Evolutionary conservation across 2,329 filamentous ascomycete genomes (phyloP).

Genomic region (Pseudocercospora pini-densiflorae): DNA sequence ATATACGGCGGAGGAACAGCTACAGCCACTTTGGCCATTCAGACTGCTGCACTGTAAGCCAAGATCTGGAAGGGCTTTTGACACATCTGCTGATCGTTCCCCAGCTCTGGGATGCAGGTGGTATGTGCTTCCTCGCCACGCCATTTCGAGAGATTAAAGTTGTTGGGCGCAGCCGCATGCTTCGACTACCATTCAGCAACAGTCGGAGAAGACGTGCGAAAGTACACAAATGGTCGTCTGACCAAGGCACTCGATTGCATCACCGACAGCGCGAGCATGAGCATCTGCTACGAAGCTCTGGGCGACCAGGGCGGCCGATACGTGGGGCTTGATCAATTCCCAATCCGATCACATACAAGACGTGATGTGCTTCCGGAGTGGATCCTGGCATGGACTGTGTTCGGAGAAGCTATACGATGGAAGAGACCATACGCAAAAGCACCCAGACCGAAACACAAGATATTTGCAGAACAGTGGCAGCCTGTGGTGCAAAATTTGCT

Average conservation of each 20-base stretch:
- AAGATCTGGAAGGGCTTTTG: no score
- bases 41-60: slow-evolving; percentile 26
- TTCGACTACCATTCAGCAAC: slow-evolving; percentile 25
- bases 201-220: slow-evolving; percentile 21
- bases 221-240: slow-evolving; percentile 20
- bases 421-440: slow-evolving; percentile 24
- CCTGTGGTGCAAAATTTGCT: slow-evolving; percentile 24
- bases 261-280: slow-evolving; percentile 27
- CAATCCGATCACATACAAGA: slow-evolving; percentile 24
- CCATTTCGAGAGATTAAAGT: slow-evolving; percentile 22
- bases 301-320: slow-evolving; percentile 25
- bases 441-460: slow-evolving; percentile 22
- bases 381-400: slow-evolving; percentile 28
- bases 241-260: slow-evolving; percentile 25
- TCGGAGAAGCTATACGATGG: slow-evolving; percentile 24
- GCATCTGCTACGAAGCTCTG: slow-evolving; percentile 25
- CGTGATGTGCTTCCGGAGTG: slow-evolving; percentile 28
- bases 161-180: slow-evolving; percentile 23
- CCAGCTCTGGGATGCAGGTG: slow-evolving; percentile 21
- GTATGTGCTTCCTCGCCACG: slow-evolving; percentile 26
- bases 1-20: slow-evolving; percentile 27
- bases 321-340: slow-evolving; percentile 28
- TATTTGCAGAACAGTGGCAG: slow-evolving; percentile 23
- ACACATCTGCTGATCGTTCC: slow-evolving; percentile 8
- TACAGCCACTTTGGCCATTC: slow-evolving; percentile 25